Evolutionary conservation across 2,329 filamentous ascomycete genomes (phyloP).

Genomic region (Alternaria sp.): DNA sequence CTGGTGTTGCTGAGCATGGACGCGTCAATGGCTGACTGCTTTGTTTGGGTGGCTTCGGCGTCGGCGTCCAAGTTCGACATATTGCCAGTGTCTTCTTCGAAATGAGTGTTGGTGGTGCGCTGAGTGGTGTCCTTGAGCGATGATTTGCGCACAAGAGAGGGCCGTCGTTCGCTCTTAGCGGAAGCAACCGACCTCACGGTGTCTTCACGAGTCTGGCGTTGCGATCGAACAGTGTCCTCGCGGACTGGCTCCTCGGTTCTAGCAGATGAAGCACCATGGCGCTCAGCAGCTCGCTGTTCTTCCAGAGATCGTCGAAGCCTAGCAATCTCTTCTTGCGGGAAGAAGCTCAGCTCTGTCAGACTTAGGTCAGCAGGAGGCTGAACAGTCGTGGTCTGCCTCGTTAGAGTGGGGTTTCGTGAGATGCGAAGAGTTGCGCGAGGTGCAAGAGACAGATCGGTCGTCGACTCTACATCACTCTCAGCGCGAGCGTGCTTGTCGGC

Average conservation of each 20-base stretch:
- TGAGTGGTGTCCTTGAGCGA: slow-evolving; percentile 60
- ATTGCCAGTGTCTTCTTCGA: slow-evolving; percentile 47
- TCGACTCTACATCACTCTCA: slow-evolving; percentile 47
- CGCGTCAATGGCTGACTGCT: slow-evolving; percentile 34
- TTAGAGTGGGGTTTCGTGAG: slow-evolving; percentile 29
- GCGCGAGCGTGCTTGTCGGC: slow-evolving; percentile 27
- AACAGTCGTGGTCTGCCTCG: slow-evolving; percentile 23
- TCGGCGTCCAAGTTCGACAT: slow-evolving; percentile 35
- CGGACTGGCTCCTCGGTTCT: slow-evolving; percentile 37
- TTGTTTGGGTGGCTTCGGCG: slow-evolving; percentile 38
- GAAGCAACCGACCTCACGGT: slow-evolving; percentile 48
- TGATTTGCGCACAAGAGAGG: slow-evolving; percentile 59
- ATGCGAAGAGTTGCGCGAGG: slow-evolving; percentile 37
- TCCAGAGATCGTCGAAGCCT: slow-evolving; percentile 62
- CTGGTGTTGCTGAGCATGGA: slow-evolving; percentile 58
- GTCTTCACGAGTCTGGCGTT: slow-evolving; percentile 48
- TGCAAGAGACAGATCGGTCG: slow-evolving; percentile 49
- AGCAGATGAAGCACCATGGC: slow-evolving; percentile 32
- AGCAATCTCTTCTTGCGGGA: slow-evolving; percentile 60
- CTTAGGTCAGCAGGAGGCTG: slow-evolving; percentile 41
- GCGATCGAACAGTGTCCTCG: slow-evolving; percentile 49
- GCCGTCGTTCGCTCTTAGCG: slow-evolving; percentile 48
- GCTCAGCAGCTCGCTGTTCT: slow-evolving; percentile 57
- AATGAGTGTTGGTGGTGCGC: slow-evolving; percentile 36
- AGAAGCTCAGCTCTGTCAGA: slow-evolving; percentile 62